Base-by-base conservation (phyloP, 106 monocot genomes). In the Cymbidium sinense region DNA sequence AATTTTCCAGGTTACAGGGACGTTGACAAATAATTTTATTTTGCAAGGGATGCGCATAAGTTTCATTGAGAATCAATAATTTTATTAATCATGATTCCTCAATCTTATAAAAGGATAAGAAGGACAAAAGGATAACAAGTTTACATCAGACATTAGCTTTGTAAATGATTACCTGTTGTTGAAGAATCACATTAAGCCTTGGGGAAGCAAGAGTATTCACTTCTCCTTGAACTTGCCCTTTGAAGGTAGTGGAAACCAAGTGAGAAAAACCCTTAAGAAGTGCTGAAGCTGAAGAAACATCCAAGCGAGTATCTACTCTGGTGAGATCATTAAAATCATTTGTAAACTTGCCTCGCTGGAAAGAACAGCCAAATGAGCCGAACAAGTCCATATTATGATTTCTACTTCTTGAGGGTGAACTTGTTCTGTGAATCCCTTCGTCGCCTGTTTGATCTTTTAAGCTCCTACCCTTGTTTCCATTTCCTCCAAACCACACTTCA, bases 251-350 rank as follows among this genome's bases (percentile, higher is more conserved):
- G 71, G 85, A 86, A 10, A 89, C 36, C 10, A 95, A 70, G 77
- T 87, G 47, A 43, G 67, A 5, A n/a, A 81, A 79, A 71, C 84
- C 91, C 33, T 79, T 89, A 4, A 91, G 35, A 76, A 91, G 87
- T 64, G 87, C 78, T 58, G 82, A 80, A 58, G 86, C 87, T 12
- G 94, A 95, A 33, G 76, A 70, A 12, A 95, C 77, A 73, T 91
- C 89, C 43, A 95, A 54, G 34, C 91, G 89, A 86, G 86, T 87
- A 91, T 91, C 91, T 43, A 95, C 20, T 76, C 94, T 77, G 55
- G 87, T 83, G 41, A 95, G 85, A 69, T 95, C 94, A 75, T 91
- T 89, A 39, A 86, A 91, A 83, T 91, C 89, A 30, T 95, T 74
- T 70, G 81, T 84, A 83, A 95, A 95, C 78, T 88, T 87, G 21